Evolutionary conservation across 768 basidiomycete genomes (phyloP).

Genomic region (Cystobasidium tubakii): DNA sequence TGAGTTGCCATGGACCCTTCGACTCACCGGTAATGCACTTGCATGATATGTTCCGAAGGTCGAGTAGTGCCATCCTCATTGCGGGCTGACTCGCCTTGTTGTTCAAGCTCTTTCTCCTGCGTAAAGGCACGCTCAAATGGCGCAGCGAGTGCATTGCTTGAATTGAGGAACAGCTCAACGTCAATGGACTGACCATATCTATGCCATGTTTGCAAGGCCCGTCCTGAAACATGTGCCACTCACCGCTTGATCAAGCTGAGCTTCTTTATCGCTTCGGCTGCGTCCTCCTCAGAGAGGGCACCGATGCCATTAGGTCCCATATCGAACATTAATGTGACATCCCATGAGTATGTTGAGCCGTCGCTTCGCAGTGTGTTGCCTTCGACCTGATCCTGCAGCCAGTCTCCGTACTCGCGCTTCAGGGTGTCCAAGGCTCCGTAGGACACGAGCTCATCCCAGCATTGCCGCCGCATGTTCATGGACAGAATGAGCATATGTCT

Average conservation of each 20-base stretch:
- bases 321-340: constrained; percentile 64
- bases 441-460: constrained; percentile 85
- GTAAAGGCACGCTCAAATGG: constrained; percentile 86
- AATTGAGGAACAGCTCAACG: constrained; percentile 69
- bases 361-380: constrained; percentile 31
- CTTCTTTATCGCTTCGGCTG: constrained; percentile 15
- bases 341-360: constrained; percentile 21
- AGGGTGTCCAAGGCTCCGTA: constrained; percentile 80
- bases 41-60: constrained; percentile 75
- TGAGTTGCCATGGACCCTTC: neutral
- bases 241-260: constrained; percentile 31
- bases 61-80: constrained; percentile 55
- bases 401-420: constrained; percentile 70
- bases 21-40: constrained; percentile 62
- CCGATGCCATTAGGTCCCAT: constrained; percentile 48
- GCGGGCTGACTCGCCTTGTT: constrained; percentile 51
- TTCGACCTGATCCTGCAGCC: constrained; percentile 53
- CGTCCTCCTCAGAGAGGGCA: constrained; percentile 19
- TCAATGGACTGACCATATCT: no score
- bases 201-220: no score
- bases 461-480: constrained; percentile 75
- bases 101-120: constrained; percentile 69
- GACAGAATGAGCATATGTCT: constrained; percentile 75
- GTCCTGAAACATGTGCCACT: neutral
- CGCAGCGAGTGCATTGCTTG: constrained; percentile 87